phyloP scores from a whole-genome alignment of 306 rosid genomes.

The Alnus rubra region DNA sequence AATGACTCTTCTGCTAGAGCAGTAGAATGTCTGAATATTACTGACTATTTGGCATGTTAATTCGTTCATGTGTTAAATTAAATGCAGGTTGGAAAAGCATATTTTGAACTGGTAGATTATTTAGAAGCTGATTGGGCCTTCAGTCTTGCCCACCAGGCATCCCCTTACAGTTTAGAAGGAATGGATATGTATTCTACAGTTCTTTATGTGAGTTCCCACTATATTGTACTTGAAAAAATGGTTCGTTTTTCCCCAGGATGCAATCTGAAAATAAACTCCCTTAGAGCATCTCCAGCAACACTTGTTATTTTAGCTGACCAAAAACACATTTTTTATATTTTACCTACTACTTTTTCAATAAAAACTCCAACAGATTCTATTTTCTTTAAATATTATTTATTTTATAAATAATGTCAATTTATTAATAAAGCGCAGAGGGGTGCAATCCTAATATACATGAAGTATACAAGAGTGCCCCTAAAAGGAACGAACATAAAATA shows the following conservation, averaged over 20 bases:
- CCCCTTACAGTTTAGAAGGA: slow-evolving; percentile 91
- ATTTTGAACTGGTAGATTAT: slow-evolving; percentile 88
- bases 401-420: too few relatives aligned
- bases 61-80: slow-evolving; percentile 25
- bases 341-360: too few relatives aligned
- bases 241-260: slow-evolving; percentile 1
- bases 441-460: too few relatives aligned
- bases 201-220: slow-evolving; percentile 75
- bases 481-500: too few relatives aligned
- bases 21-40: slow-evolving; percentile 7
- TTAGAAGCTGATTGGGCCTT: slow-evolving; percentile 89
- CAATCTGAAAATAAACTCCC: background rate
- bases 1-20: slow-evolving; percentile 6
- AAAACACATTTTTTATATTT: too few relatives aligned
- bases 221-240: slow-evolving; percentile 15
- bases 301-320: too few relatives aligned
- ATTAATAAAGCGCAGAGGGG: too few relatives aligned
- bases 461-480: too few relatives aligned
- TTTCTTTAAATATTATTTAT: too few relatives aligned
- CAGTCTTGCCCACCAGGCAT: slow-evolving; percentile 74
- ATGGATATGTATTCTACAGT: slow-evolving; percentile 97
- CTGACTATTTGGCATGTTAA: slow-evolving; percentile 17
- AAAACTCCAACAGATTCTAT: too few relatives aligned
- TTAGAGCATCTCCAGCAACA: background rate
- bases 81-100: slow-evolving; percentile 89